Evolutionary conservation across 169 alveolate species (phyloP).

Genomic region (Plasmodium coatneyi): DNA sequence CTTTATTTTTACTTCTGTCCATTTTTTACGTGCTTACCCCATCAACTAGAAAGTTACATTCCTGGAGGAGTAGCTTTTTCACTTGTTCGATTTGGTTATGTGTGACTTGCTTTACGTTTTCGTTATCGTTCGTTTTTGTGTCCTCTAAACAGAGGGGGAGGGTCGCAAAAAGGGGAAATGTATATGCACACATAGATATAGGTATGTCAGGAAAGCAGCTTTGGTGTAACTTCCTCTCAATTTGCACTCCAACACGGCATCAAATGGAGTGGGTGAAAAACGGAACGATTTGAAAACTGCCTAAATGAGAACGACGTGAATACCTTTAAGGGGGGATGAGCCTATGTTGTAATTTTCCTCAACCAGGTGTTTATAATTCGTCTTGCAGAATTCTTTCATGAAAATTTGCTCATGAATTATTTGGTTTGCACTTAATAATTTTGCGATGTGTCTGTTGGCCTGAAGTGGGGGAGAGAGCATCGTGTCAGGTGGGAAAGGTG

Average conservation of each 20-base stretch:
- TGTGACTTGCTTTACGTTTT: constrained; percentile 7
- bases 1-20: neutral
- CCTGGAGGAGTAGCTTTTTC: constrained; percentile 42
- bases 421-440: constrained; percentile 54
- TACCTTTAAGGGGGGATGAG: constrained; percentile 20
- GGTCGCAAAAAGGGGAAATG: neutral
- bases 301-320: neutral
- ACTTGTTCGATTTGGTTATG: constrained; percentile 38
- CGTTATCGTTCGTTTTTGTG: neutral
- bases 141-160: neutral
- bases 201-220: neutral
- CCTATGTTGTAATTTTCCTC: constrained; percentile 20
- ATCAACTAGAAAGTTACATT: constrained; percentile 45
- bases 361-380: constrained; percentile 40
- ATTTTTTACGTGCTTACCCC: neutral
- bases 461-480: neutral
- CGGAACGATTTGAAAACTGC: neutral
- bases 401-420: constrained; percentile 66
- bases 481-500: neutral
- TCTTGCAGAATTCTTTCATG: constrained; percentile 30
- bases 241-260: neutral
- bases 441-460: constrained; percentile 54
- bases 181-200: neutral
- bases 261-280: neutral
- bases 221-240: neutral